These are phyloP conservation scores for Dispira simplex DNA, from an alignment of 192 early-diverging fungal species.

Conservation along the genomic window DNA sequence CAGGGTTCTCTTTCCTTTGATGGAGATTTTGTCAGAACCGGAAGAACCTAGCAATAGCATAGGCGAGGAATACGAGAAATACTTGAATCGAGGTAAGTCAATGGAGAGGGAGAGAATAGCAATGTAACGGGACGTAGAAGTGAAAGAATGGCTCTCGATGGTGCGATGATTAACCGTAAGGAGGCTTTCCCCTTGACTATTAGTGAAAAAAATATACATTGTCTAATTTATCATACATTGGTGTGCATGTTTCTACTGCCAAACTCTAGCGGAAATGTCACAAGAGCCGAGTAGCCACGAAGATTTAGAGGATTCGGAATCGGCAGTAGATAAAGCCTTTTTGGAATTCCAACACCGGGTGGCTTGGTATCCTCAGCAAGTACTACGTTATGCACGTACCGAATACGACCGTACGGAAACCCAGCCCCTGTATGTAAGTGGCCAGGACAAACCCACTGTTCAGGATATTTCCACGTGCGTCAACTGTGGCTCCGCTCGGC, in stretches of 20 bases:
- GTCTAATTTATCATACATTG: too few relatives aligned
- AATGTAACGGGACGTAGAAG: too few relatives aligned
- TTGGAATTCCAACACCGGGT: slow-evolving; percentile 8
- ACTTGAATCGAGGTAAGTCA: neutral
- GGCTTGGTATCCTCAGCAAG: neutral
- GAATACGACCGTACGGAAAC: neutral
- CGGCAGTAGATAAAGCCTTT: slow-evolving; percentile 1
- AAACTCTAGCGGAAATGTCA: neutral
- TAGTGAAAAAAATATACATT: too few relatives aligned
- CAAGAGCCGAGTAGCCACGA: neutral
- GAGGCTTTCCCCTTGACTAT: too few relatives aligned
- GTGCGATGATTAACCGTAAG: too few relatives aligned
- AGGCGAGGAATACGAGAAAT: slow-evolving; percentile 17
- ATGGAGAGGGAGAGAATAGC: too few relatives aligned
- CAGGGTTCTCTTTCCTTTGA: slow-evolving; percentile 37
- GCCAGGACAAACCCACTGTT: neutral
- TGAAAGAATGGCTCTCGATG: too few relatives aligned
- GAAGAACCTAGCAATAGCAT: slow-evolving; percentile 37
- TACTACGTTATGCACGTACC: slow-evolving; percentile 1
- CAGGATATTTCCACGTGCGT: neutral
- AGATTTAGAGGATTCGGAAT: slow-evolving; percentile 9
- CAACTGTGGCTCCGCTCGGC: neutral
- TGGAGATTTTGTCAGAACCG: slow-evolving; percentile 50
- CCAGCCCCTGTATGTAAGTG: slow-evolving; percentile 5
- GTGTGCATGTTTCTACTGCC: too few relatives aligned